Conservation (phyloP, 192 early-diverging fungal species). For the Coemansia sp. region DNA sequence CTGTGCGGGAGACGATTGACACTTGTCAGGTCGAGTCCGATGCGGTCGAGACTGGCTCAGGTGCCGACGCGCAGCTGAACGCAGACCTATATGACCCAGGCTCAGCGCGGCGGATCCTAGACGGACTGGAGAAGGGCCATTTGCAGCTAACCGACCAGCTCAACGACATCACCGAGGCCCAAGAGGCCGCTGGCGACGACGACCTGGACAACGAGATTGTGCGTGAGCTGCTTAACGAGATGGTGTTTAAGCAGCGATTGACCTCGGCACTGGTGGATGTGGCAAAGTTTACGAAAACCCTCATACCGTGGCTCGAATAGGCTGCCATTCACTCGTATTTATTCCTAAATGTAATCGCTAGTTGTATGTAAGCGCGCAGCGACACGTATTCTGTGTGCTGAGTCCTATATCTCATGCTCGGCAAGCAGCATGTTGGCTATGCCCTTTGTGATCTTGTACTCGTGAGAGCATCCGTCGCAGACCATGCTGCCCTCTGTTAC, state of each 20-base stretch:
- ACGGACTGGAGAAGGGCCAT: slow-evolving; percentile 50
- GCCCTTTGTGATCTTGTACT: slow-evolving; percentile 90
- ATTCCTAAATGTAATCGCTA: background rate
- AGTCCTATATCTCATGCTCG: slow-evolving; percentile 67
- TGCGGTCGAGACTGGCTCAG: slow-evolving; percentile 8
- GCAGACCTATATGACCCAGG: slow-evolving; percentile 24
- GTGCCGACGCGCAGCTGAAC: slow-evolving; percentile 14
- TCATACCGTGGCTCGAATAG: slow-evolving; percentile 75
- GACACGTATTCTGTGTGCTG: background rate
- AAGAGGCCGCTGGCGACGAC: slow-evolving; percentile 46
- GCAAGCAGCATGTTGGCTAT: slow-evolving; percentile 92
- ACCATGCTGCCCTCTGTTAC: slow-evolving; percentile 90
- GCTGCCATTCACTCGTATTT: background rate
- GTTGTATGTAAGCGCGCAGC: background rate
- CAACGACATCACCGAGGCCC: slow-evolving; percentile 57
- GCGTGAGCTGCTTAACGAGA: slow-evolving; percentile 60
- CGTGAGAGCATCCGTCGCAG: slow-evolving; percentile 87
- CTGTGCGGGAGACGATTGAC: slow-evolving; percentile 35
- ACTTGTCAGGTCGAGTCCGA: slow-evolving; percentile 31
- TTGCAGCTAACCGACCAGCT: slow-evolving; percentile 55
- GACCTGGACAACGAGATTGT: slow-evolving; percentile 57
- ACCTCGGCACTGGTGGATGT: slow-evolving; percentile 88
- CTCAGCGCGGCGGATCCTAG: slow-evolving; percentile 26
- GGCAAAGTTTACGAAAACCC: slow-evolving; percentile 85
- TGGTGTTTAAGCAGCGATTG: slow-evolving; percentile 79